A percentile compares a stretch with the other conserved stretches of the same genome.
These are phyloP conservation scores for Xylariaceae sp. DNA, from an alignment of 2,329 filamentous ascomycete species.

Conservation along the genomic window DNA sequence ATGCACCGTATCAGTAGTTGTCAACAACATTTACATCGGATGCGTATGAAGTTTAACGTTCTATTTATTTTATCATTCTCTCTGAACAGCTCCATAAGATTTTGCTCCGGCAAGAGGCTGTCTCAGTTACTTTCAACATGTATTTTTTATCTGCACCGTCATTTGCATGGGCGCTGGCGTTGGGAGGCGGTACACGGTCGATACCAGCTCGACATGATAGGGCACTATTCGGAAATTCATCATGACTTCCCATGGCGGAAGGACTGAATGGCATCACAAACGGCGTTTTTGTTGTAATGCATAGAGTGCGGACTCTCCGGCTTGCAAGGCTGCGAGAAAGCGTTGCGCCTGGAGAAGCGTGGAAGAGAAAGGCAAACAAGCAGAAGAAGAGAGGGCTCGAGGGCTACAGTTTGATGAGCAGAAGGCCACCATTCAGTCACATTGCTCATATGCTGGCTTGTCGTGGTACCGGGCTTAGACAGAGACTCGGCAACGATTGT, in stretches of 20 bases:
- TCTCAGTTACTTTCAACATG: conserved; percentile 1
- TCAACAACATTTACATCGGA: neutral
- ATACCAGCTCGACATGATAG: conserved; percentile 21
- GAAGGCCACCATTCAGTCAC: neutral
- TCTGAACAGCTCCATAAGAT: neutral
- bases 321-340: conserved; percentile 10
- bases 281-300: conserved; percentile 22
- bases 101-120: neutral
- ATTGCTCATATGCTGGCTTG: neutral
- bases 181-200: conserved; percentile 25
- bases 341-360: neutral
- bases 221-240: conserved; percentile 19
- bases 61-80: neutral
- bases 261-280: conserved; percentile 21
- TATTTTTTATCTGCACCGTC: conserved; percentile 17
- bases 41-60: neutral
- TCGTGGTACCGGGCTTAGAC: conserved; percentile 14
- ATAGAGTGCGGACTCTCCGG: conserved; percentile 12
- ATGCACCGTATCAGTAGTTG: conserved; percentile 19
- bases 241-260: conserved; percentile 9
- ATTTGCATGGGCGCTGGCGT: conserved; percentile 30
- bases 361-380: neutral
- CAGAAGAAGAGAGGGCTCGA: neutral
- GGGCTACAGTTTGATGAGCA: neutral
- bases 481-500: conserved; percentile 15